phyloP scores from a whole-genome alignment of 2,329 filamentous ascomycete genomes.

The Thielaviopsis euricoi region DNA sequence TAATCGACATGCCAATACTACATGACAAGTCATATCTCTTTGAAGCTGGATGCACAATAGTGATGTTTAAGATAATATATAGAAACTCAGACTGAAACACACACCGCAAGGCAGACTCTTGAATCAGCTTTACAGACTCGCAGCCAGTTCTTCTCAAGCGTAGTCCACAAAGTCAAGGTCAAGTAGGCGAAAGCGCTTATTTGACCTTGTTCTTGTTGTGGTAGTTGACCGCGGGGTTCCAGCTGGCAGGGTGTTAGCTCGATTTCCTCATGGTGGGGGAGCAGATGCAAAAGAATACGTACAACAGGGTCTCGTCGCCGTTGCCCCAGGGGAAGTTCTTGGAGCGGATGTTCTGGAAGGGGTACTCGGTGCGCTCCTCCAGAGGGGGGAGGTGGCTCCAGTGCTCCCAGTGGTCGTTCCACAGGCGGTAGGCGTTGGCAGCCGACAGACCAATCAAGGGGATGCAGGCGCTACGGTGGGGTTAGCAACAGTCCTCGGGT shows the following conservation, averaged over 20 bases:
- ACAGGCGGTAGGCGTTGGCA: constrained; percentile 79
- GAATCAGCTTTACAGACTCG: no score
- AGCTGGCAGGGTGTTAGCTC: constrained; percentile 36
- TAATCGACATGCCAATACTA: no score
- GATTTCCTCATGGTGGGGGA: background rate
- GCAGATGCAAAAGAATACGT: constrained; percentile 23
- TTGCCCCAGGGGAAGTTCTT: constrained; percentile 95
- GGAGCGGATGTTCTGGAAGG: constrained; percentile 93
- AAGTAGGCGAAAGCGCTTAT: constrained; percentile 6
- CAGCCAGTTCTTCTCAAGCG: no score
- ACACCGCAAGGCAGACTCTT: no score
- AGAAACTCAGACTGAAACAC: no score
- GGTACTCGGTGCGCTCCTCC: constrained; percentile 83
- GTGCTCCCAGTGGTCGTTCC: constrained; percentile 96
- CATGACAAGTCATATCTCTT: no score
- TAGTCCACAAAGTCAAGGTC: no score
- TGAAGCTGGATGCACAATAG: no score
- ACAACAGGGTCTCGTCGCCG: constrained; percentile 78
- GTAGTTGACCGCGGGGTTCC: constrained; percentile 92
- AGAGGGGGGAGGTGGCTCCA: constrained; percentile 69
- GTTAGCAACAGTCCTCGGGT: constrained; percentile 1
- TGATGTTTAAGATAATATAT: no score
- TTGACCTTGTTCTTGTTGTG: constrained; percentile 72
- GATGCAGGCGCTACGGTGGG: constrained; percentile 45
- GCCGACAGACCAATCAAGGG: constrained; percentile 55